Percentiles rank a stretch among this genome's conserved stretches.
These are phyloP conservation scores for Mycena amicta DNA, from an alignment of 768 basidiomycete species.

Conservation along the genomic window DNA sequence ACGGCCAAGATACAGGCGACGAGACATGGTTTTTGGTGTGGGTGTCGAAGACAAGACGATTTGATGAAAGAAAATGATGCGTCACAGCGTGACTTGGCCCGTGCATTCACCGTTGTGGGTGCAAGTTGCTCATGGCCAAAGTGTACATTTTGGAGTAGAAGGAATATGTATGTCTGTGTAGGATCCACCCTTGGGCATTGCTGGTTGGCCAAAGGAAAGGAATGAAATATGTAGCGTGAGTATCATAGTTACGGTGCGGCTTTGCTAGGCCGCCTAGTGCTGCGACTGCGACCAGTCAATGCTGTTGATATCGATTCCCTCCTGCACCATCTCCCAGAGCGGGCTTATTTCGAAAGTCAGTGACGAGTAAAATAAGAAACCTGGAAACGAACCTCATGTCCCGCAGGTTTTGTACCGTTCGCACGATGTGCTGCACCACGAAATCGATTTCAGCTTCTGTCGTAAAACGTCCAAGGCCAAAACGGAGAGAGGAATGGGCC, in stretches of 20 bases:
- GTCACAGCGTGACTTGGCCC: conserved; percentile 24
- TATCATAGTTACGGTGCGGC: conserved; percentile 5
- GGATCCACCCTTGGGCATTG: conserved; percentile 1
- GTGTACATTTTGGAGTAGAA: conserved; percentile 18
- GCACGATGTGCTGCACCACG: conserved; percentile 84
- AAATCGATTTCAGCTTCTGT: conserved; percentile 97
- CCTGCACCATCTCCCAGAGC: conserved; percentile 99
- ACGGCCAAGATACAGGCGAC: conserved; percentile 88
- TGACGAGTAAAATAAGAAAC: conserved; percentile 3
- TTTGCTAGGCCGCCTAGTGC: conserved; percentile 35
- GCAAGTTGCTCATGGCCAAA: conserved; percentile 37
- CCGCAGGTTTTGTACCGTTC: conserved; percentile 82
- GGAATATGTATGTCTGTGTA: background rate
- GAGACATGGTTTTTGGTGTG: conserved; percentile 57
- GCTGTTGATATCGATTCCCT: conserved; percentile 92
- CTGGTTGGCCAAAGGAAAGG: background rate
- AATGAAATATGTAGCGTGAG: conserved; percentile 8
- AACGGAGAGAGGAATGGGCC: conserved; percentile 97
- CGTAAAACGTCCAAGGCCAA: conserved; percentile 97
- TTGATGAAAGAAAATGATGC: conserved; percentile 27
- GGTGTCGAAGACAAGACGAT: conserved; percentile 36
- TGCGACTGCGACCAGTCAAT: conserved; percentile 95
- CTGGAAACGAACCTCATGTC: conserved; percentile 80
- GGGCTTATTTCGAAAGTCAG: conserved; percentile 56
- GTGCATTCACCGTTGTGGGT: conserved; percentile 36